Evolutionary conservation across 345 rosid species (phyloP).

Genomic region (Anacardium occidentale): DNA sequence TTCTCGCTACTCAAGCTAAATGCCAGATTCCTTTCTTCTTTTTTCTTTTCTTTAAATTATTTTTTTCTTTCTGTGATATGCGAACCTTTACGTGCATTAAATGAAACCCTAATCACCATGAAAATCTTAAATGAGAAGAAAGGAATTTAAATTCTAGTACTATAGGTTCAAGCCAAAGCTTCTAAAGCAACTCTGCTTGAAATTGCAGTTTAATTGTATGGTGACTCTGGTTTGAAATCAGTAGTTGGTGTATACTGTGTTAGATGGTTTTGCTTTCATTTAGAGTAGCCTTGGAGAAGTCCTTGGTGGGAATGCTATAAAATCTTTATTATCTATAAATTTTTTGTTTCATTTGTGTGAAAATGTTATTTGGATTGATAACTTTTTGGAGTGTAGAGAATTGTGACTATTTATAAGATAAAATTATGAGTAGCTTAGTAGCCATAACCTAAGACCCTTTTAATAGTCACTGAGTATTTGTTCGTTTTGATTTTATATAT

Average conservation of each 20-base stretch:
- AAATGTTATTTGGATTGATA: too few species aligned
- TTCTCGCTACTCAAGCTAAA: neutral
- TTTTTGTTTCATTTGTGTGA: neutral
- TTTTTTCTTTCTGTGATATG: neutral
- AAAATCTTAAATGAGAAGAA: neutral
- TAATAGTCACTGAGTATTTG: neutral
- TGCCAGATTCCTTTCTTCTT: neutral
- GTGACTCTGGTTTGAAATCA: neutral
- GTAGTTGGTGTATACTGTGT: neutral
- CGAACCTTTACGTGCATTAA: neutral
- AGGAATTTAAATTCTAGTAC: neutral
- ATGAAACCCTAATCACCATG: neutral
- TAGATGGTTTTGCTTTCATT: neutral
- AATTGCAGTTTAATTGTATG: neutral
- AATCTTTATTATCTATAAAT: neutral
- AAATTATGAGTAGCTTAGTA: too few species aligned
- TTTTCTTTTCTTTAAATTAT: neutral
- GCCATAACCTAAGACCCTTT: too few species aligned
- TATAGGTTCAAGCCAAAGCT: neutral
- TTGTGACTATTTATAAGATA: too few species aligned
- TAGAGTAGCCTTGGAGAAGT: neutral
- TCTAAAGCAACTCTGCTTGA: neutral
- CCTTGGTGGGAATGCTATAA: neutral
- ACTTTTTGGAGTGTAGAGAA: too few species aligned
- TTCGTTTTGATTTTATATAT: neutral